Base-by-base conservation (phyloP, 2,329 filamentous ascomycete genomes). In the Hyphodiscus sp. region DNA sequence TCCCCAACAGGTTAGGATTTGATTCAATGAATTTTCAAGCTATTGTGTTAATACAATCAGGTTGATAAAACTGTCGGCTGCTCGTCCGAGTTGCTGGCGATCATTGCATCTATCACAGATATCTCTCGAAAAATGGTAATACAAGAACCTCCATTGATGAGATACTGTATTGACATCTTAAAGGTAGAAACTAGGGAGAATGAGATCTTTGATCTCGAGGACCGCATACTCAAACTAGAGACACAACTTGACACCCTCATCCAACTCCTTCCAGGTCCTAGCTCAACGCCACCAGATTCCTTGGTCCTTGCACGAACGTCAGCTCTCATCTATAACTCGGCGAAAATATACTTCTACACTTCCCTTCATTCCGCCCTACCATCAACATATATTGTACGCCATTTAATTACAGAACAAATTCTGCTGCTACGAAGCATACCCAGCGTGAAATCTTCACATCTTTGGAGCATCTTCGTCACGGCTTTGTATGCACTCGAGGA, bases 391-490 rank as follows among this genome's bases (percentile, higher is more conserved):
- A 20, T 55, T n/a, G 50, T 55, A 9, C 49, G 45, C 1, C 20
- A n/a, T n/a, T 46, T 57, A 26, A 43, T 57, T 18, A 18, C 29
- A 20, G 44, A 57, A 26, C 54, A 57, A 49, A 41, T 57, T 30
- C 11, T 45, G 13, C 15, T 57, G 18, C 52, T 57, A n/a, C 29
- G 45, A 16, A 20, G 20, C 18, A 50, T 57, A 29, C 16, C 49
- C 7, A 18, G 13, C 8, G 13, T 57, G 18, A 41, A 47, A 20
- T 53, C 56, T 4, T 50, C 56, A 19, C 53, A 58, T 53, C 53
- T 58, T 15, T 58, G 56, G 56, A 58, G 56, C 41, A 48, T 58
- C n/a, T 58, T 58, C 30, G 56, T 58, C 16, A 55, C 56, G 6
- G 47, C 53, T 11, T 47, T 58, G 7, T 58, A 58, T 38, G 56